phyloP scores from a whole-genome alignment of 2,329 filamentous ascomycete genomes.

The Tolypocladium ovalisporum region DNA sequence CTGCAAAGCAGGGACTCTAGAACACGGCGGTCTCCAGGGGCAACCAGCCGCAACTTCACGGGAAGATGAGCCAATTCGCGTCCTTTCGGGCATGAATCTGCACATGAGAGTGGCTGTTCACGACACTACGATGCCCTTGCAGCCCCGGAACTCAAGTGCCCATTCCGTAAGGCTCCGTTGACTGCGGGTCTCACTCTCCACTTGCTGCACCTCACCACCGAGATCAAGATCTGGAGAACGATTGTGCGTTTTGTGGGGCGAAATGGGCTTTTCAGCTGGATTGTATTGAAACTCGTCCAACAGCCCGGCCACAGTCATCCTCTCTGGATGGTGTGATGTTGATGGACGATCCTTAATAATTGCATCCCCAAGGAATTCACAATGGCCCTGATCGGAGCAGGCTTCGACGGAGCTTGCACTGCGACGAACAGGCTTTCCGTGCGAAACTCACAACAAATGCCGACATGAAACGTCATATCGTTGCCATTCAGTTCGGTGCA shows the following conservation, averaged over 20 bases:
- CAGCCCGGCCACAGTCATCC: constrained; percentile 14
- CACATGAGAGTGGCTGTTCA: not conserved
- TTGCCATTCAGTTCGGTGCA: not conserved
- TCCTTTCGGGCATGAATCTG: not conserved
- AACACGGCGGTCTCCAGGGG: not conserved
- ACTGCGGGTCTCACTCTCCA: not conserved
- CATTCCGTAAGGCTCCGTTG: not conserved
- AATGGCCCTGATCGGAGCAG: not conserved
- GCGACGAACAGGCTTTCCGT: not conserved
- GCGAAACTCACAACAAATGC: not conserved
- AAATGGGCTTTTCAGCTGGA: not conserved
- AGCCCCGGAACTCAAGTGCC: not conserved
- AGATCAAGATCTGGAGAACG: not conserved
- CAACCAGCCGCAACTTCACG: not conserved
- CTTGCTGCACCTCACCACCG: not conserved
- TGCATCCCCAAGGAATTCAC: not conserved
- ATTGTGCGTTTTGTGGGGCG: not conserved
- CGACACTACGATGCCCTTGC: not conserved
- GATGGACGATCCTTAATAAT: not conserved
- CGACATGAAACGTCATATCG: not conserved
- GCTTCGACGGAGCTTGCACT: not conserved
- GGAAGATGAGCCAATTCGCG: not conserved
- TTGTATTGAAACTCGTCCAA: not conserved
- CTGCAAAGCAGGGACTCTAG: not conserved
- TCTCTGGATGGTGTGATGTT: constrained; percentile 10